A percentile compares a stretch with the other conserved stretches of the same genome.
These are phyloP conservation scores for Nyctanthes arbortristis DNA, from an alignment of 257 asterid genomes.

Conservation along the genomic window DNA sequence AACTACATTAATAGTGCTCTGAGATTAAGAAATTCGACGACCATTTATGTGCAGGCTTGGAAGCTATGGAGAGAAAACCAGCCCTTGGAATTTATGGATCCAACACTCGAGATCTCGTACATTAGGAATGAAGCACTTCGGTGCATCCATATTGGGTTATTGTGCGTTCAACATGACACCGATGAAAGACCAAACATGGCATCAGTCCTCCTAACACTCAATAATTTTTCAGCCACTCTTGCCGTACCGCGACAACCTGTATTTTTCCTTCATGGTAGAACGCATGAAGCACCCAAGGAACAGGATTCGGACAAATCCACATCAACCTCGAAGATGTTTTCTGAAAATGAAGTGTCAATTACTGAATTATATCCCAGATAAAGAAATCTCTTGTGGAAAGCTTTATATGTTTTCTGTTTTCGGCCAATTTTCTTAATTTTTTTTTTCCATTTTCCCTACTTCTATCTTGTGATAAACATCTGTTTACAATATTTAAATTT, in stretches of 20 bases:
- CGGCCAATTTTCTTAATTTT: too few species aligned
- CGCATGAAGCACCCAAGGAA: background rate
- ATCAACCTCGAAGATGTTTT: too few species aligned
- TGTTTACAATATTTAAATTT: too few species aligned
- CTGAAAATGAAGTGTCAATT: slow-evolving; percentile 2
- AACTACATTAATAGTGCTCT: too few species aligned
- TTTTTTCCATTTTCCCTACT: too few species aligned
- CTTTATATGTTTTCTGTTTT: too few species aligned
- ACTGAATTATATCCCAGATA: too few species aligned
- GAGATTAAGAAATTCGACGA: too few species aligned
- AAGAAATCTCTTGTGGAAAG: background rate
- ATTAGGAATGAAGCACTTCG: slow-evolving; percentile 1
- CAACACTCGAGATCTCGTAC: background rate
- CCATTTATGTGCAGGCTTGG: slow-evolving; percentile 21
- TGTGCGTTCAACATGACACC: slow-evolving; percentile 9
- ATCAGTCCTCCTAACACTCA: too few species aligned
- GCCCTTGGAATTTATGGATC: slow-evolving; percentile 1
- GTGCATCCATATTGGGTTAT: slow-evolving; percentile 9
- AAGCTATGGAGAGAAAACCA: slow-evolving; percentile 4
- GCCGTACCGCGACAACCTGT: slow-evolving; percentile 3
- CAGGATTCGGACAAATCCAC: background rate
- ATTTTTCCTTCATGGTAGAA: background rate
- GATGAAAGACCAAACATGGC: too few species aligned
- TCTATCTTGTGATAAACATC: too few species aligned
- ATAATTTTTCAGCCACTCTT: too few species aligned